A percentile compares a stretch with the other conserved stretches of the same genome.
Evolutionary conservation across 768 basidiomycete species (phyloP).

Genomic region (Sutorius australiensis): DNA sequence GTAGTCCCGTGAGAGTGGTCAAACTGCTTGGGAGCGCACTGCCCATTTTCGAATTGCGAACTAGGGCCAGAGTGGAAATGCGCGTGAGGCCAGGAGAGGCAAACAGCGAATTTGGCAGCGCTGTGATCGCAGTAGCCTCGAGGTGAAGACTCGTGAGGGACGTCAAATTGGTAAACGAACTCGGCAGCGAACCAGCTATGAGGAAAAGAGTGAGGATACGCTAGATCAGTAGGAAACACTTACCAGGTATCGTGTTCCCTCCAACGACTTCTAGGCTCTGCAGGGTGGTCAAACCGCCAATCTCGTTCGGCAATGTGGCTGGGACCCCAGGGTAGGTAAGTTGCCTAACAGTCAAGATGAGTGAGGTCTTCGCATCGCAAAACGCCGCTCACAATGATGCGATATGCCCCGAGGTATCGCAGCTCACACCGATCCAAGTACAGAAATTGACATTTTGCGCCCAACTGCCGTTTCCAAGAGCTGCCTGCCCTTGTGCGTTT

Average conservation of each 20-base stretch:
- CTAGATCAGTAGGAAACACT: constrained; percentile 4
- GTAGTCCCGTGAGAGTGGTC: constrained; percentile 29
- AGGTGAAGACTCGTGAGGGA: constrained; percentile 38
- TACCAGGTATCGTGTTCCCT: constrained; percentile 41
- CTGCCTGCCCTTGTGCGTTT: constrained; percentile 34
- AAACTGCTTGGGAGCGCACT: constrained; percentile 36
- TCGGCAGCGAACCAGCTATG: constrained; percentile 42
- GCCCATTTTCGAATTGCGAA: constrained; percentile 41
- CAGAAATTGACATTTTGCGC: constrained; percentile 43
- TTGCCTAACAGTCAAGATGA: constrained; percentile 21
- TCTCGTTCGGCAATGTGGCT: constrained; percentile 38
- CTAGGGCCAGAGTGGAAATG: constrained; percentile 36
- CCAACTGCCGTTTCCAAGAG: constrained; percentile 43
- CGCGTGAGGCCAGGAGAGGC: constrained; percentile 30
- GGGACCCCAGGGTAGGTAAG: constrained; percentile 47
- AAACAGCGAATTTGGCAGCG: constrained; percentile 34
- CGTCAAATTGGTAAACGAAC: constrained; percentile 36
- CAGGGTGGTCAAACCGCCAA: constrained; percentile 39
- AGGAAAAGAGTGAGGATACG: not conserved
- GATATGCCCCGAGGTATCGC: constrained; percentile 39
- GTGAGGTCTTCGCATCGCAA: not conserved
- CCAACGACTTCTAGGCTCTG: constrained; percentile 40
- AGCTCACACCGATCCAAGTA: constrained; percentile 44
- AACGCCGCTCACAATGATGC: constrained; percentile 37
- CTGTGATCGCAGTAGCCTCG: constrained; percentile 38